Evolutionary conservation across 2,329 filamentous ascomycete genomes (phyloP).

Genomic region (Metarhizium sp.): DNA sequence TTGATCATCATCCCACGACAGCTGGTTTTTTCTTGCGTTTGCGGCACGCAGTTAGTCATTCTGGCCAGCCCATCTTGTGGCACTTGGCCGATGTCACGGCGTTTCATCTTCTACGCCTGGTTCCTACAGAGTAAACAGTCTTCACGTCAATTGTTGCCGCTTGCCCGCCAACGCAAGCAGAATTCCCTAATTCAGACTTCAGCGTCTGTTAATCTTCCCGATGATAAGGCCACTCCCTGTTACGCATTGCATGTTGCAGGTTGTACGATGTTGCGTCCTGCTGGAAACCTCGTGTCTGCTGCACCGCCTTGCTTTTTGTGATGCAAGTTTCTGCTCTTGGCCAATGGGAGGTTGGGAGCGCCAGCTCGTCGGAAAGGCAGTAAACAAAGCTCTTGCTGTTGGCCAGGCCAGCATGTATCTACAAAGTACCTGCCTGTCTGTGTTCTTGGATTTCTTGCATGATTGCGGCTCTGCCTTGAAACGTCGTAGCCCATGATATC

Average conservation of each 20-base stretch:
- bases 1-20: neutral
- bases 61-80: neutral
- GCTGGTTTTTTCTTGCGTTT: neutral
- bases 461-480: no score
- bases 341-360: neutral
- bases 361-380: neutral
- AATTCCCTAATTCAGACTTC: neutral
- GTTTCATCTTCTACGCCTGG: neutral
- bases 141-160: no score
- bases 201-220: neutral
- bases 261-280: neutral
- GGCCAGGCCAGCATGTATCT: no score
- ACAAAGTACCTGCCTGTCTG: no score
- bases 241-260: no score
- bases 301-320: slow-evolving; percentile 3
- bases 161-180: no score
- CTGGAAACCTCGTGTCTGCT: neutral
- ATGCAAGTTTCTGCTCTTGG: slow-evolving; percentile 11
- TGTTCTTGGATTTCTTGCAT: no score
- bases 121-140: no score
- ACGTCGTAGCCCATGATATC: no score
- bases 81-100: neutral
- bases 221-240: neutral
- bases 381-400: no score
- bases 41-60: neutral